A percentile compares a stretch with the other conserved stretches of the same genome.
phyloP scores from a whole-genome alignment of 495 filamentous ascomycete species.

The Pyrenula massariospora region DNA sequence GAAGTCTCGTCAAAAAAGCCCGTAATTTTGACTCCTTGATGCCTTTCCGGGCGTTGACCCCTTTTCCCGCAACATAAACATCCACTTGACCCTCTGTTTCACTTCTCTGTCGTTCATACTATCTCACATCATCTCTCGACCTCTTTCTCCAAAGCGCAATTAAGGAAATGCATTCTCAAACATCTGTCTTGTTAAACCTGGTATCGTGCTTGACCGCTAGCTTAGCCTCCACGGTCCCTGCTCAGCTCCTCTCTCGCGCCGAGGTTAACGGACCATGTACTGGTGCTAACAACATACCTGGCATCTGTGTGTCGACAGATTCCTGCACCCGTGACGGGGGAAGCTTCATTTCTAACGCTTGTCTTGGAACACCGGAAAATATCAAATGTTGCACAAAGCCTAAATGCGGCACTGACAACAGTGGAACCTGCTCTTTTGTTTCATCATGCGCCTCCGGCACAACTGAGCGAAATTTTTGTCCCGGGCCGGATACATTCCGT shows the following conservation, averaged over 20 bases:
- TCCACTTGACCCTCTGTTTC: no score
- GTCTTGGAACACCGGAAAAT: conserved; percentile 20
- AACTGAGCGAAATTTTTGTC: conserved; percentile 17
- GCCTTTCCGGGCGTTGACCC: no score
- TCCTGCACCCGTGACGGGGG: conserved; percentile 19
- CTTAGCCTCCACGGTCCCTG: no score
- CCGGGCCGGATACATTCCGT: conserved; percentile 23
- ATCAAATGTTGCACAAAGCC: conserved; percentile 30
- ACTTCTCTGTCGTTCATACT: no score
- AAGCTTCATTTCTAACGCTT: conserved; percentile 16
- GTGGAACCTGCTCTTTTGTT: conserved; percentile 23
- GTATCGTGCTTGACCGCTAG: no score
- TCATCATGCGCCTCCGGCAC: conserved; percentile 23
- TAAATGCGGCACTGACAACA: conserved; percentile 18
- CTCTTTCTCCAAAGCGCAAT: no score
- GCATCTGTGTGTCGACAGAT: conserved; percentile 21
- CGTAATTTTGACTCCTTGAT: no score
- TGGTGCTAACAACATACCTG: conserved; percentile 17
- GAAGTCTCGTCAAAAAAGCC: no score
- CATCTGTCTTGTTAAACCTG: no score
- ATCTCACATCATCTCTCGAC: no score
- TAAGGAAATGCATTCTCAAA: no score
- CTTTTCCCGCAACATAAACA: no score
- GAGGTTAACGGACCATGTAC: conserved; percentile 25
- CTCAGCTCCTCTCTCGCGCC: conserved; percentile 9